Conservation (phyloP, 306 rosid genomes). For the Gleditsia sinensis region DNA sequence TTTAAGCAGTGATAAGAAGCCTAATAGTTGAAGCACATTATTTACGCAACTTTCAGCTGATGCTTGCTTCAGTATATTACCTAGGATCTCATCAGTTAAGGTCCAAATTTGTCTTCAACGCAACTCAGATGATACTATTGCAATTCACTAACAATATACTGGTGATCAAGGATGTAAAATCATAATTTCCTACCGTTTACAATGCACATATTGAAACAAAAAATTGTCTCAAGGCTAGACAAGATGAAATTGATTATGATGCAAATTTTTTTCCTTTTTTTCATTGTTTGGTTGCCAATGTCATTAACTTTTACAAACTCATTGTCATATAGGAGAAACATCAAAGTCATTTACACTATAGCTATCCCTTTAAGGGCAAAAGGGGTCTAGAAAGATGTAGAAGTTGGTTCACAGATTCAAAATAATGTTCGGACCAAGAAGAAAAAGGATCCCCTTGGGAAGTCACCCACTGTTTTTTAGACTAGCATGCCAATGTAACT, state of each 20-base stretch:
- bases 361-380: neutral
- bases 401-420: neutral
- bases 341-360: neutral
- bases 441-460: neutral
- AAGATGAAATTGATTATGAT: neutral
- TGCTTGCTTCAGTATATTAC: conserved; percentile 16
- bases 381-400: neutral
- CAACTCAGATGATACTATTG: conserved; percentile 6
- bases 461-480: neutral
- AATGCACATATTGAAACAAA: neutral
- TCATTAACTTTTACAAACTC: neutral
- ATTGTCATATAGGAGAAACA: neutral
- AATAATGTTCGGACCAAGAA: neutral
- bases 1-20: neutral
- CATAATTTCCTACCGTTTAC: neutral
- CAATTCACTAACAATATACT: conserved; percentile 1
- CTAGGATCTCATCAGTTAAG: neutral
- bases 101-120: neutral
- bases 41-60: neutral
- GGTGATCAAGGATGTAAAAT: conserved; percentile 7
- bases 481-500: conserved; percentile 18
- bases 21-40: neutral
- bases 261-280: neutral
- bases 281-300: neutral
- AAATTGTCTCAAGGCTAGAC: neutral